Evolutionary conservation across 176 grass and related monocot genomes (phyloP), one percentile per base, ranked within the genome.

Genomic region (Chrysopogon serrulatus): DNA sequence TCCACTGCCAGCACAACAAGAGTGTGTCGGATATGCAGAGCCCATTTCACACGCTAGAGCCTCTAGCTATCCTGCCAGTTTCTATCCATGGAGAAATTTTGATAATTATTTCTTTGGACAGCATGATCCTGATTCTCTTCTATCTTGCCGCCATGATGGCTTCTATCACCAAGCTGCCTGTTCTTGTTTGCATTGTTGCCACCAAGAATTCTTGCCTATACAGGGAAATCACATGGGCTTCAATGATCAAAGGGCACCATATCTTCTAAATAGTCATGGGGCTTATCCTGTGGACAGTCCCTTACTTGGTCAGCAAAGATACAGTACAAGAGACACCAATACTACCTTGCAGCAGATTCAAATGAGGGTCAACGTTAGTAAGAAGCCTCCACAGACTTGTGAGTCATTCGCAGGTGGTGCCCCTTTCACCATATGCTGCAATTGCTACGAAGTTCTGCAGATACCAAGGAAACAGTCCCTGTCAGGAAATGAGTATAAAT

Each of bases 391-490:
- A 59, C 84, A 80, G 83, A 86, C 68, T 78, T 92, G 89, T 74
- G 89, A 90, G 74, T 70, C 93, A 5, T 77, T 95, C 27, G 87
- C 91, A 28, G 91, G 91, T 75, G 96, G 89, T 79, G 87, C 96
- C 31, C 96, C 96, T 44, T 98, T 98, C 78, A 82, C 90, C 12
- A 74, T 95, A 83, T 98, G 96, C 77, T 98, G 86, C 77, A 98
- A 91, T 71, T 98, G 96, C 60, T 90, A 86, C 33, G 93, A 98
- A 90, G 88, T 98, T 57, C 83, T 98, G 26, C 91, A 93, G 74
- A 65, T 98, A 79, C 93, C 93, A 36, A 87, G 80, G 18, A 90
- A 85, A 74, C 80, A 37, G 73, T 84, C 84, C 44, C 68, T 48
- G 28, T 66, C 64, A 43, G 82, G 82, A 10, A 94, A 95, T 63